Base-by-base conservation (phyloP, 331 rosid species). In the Erythrophleum ivorense region DNA sequence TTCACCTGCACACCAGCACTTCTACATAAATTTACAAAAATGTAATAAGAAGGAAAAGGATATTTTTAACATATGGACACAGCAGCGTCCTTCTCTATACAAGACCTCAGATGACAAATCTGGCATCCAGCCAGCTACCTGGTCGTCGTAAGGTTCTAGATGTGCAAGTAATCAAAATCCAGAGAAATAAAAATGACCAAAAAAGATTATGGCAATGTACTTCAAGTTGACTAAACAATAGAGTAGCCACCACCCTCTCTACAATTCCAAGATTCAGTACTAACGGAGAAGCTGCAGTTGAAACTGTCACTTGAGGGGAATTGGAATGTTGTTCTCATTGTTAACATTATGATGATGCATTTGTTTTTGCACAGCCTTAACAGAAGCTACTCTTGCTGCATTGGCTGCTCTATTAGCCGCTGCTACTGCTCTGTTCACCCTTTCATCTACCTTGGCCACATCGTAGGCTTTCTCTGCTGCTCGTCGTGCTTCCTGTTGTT, bases 371-470 rank as follows among this genome's bases (percentile, higher is more conserved):
- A 91, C 93, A 12, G 96, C 93, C 84, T 91, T 91, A 46, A 89
- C 87, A 2, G 95, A 90, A 36, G 90, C 90, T 45, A 91, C 93
- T 85, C 95, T 89, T 71, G 93, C 93, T 53, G 96, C 96, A 78
- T 89, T 89, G 19, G 93, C 96, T 38, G 96, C 91, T 71, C 90
- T 89, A 63, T 91, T 91, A 1, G 96, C 93, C 5, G 91, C 91
- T 1, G 85, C 78, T 19, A 89, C 92, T 19, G 93, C 89, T 79
- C 89, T 82, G 81, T 86, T 91, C 48, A 91, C 96, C 84, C 91
- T 83, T 81, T 91, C 96, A 12, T 91, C 96, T 71, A 89, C 93
- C 86, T 89, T 91, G 10, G 88, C 91, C 75, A 91, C 91, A 33
- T 88, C 91, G 53, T 91, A 85, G 46, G 93, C 91, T 46, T 83